Conservation (phyloP, 139 green algal species). For the Parachlorella kessleri region DNA sequence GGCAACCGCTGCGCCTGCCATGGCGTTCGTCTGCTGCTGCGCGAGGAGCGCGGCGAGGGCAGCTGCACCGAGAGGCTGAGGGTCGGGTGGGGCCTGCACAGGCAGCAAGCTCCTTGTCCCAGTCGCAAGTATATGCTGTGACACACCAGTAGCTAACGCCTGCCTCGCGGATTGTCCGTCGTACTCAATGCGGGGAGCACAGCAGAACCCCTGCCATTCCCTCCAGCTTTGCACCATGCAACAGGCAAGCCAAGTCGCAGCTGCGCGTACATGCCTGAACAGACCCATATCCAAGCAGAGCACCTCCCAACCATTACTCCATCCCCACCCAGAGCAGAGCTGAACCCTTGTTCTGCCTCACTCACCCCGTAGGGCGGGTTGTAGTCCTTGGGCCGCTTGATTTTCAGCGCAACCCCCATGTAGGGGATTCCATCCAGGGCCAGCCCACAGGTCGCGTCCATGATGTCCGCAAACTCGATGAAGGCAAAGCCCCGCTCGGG, state of each 20-base stretch:
- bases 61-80: slow-evolving; percentile 19
- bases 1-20: background rate
- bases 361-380: slow-evolving; percentile 21
- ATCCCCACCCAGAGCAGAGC: background rate
- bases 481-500: slow-evolving; percentile 36
- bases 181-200: too few species aligned
- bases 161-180: too few species aligned
- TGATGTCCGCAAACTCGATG: slow-evolving; percentile 32
- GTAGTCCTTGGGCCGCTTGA: slow-evolving; percentile 44
- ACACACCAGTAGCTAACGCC: too few species aligned
- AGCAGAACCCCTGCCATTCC: too few species aligned
- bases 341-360: background rate
- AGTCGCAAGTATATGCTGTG: too few species aligned
- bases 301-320: background rate
- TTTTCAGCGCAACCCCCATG: slow-evolving; percentile 27
- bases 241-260: background rate
- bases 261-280: background rate
- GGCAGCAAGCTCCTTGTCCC: too few species aligned
- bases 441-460: slow-evolving; percentile 21
- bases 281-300: background rate
- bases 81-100: slow-evolving; percentile 26
- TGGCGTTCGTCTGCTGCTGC: background rate
- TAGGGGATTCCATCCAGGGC: slow-evolving; percentile 42
- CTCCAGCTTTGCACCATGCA: background rate
- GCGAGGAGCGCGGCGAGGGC: slow-evolving; percentile 31